Evolutionary conservation across 257 asterid genomes (phyloP).

Genomic region (Mentha longifolia): DNA sequence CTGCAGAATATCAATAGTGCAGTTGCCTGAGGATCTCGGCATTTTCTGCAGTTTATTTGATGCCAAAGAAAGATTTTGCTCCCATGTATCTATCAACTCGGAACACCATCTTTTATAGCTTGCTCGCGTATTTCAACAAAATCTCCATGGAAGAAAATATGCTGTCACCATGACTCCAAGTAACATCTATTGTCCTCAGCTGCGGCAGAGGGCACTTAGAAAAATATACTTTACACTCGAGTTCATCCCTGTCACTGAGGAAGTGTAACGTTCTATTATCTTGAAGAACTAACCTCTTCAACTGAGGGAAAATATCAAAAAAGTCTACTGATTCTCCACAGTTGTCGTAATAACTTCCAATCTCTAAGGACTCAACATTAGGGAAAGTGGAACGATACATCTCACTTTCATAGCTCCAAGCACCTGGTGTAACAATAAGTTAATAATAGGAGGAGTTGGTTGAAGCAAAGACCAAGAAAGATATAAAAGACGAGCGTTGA

Average conservation of each 20-base stretch:
- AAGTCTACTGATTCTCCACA: not conserved
- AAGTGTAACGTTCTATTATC: not conserved
- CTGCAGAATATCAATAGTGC: no score
- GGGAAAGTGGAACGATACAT: not conserved
- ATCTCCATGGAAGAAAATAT: not conserved
- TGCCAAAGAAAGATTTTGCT: not conserved
- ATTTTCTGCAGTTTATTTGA: not conserved
- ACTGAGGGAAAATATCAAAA: constrained; percentile 7
- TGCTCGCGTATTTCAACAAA: constrained; percentile 9
- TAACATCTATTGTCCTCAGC: constrained; percentile 10
- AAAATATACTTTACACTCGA: not conserved
- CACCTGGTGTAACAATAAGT: constrained; percentile 3
- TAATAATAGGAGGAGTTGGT: no score
- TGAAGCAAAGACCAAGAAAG: no score
- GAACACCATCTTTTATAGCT: constrained; percentile 12
- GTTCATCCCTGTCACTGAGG: not conserved
- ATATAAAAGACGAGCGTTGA: no score
- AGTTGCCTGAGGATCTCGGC: constrained; percentile 12
- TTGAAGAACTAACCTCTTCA: constrained; percentile 16
- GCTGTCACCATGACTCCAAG: not conserved
- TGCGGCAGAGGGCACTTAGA: not conserved
- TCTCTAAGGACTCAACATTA: not conserved
- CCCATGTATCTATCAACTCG: no score
- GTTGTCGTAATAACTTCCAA: not conserved
- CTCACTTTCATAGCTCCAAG: not conserved